A percentile compares a stretch with the other conserved stretches of the same genome.
Evolutionary conservation across 2,329 filamentous ascomycete species (phyloP).

Genomic region (Aspergillus awamori): DNA sequence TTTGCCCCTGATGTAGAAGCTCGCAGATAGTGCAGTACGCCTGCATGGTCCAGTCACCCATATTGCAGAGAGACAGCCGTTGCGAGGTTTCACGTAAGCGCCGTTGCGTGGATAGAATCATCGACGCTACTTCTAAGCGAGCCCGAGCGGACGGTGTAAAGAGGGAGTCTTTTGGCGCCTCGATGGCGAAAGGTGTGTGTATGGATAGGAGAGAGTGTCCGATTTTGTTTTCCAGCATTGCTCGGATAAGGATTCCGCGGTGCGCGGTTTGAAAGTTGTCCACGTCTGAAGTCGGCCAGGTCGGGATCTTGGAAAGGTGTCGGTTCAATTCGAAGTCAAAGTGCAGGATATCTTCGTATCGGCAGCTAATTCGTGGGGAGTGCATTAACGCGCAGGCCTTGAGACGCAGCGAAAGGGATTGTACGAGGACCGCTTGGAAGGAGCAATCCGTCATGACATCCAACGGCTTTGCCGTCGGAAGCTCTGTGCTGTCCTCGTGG

Average conservation of each 20-base stretch:
- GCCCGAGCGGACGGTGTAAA: conserved; percentile 40
- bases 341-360: conserved; percentile 44
- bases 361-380: conserved; percentile 39
- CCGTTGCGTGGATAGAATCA: conserved; percentile 42
- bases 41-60: conserved; percentile 43
- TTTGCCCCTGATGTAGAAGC: conserved; percentile 33
- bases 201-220: conserved; percentile 42
- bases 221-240: conserved; percentile 39
- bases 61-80: conserved; percentile 36
- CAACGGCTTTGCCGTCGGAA: conserved; percentile 34
- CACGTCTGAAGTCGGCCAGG: conserved; percentile 29
- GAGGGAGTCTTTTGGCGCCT: conserved; percentile 34
- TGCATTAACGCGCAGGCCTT: conserved; percentile 41
- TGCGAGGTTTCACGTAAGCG: conserved; percentile 37
- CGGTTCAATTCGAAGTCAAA: conserved; percentile 44
- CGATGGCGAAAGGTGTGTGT: conserved; percentile 44
- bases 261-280: conserved; percentile 28
- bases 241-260: conserved; percentile 36
- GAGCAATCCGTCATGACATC: conserved; percentile 42
- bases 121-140: conserved; percentile 40
- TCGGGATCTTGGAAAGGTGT: conserved; percentile 38
- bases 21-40: conserved; percentile 44
- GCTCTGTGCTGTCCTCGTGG: conserved; percentile 34
- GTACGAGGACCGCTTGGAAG: conserved; percentile 35
- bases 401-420: conserved; percentile 36